These are phyloP conservation scores for Antitrichia curtipendula DNA, from an alignment of 225 moss, liverwort and hornwort species.

Conservation along the genomic window DNA sequence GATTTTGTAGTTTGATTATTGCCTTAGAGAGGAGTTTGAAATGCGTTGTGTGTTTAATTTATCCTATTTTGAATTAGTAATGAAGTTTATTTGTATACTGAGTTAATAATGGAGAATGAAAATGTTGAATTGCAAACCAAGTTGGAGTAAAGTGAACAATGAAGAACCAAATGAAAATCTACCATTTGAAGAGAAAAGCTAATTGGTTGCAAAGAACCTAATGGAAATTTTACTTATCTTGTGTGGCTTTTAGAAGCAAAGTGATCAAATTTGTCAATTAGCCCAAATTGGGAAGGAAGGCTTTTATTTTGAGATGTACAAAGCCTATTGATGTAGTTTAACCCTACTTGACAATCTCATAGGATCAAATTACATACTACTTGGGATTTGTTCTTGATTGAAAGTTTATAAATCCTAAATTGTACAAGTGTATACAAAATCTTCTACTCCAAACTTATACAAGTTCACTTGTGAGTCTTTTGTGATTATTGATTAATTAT, in stretches of 20 bases:
- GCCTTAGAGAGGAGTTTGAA: not conserved
- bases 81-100: too few relatives aligned
- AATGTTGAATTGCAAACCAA: not conserved
- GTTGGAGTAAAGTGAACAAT: not conserved
- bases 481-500: too few relatives aligned
- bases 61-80: not conserved
- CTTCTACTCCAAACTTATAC: too few relatives aligned
- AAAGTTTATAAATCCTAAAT: not conserved
- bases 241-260: too few relatives aligned
- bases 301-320: not conserved
- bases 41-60: fast-evolving
- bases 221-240: too few relatives aligned
- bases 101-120: too few relatives aligned
- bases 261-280: too few relatives aligned
- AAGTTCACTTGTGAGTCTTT: too few relatives aligned
- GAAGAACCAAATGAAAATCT: not conserved
- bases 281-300: not conserved
- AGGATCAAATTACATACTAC: not conserved
- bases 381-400: not conserved
- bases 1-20: not conserved
- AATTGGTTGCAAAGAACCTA: too few relatives aligned
- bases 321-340: not conserved
- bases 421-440: not conserved
- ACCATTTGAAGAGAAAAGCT: not conserved
- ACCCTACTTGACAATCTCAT: fast-evolving